These are phyloP conservation scores for Pestalotiopsis sp. DNA, from an alignment of 2,329 filamentous ascomycete species.

Conservation along the genomic window DNA sequence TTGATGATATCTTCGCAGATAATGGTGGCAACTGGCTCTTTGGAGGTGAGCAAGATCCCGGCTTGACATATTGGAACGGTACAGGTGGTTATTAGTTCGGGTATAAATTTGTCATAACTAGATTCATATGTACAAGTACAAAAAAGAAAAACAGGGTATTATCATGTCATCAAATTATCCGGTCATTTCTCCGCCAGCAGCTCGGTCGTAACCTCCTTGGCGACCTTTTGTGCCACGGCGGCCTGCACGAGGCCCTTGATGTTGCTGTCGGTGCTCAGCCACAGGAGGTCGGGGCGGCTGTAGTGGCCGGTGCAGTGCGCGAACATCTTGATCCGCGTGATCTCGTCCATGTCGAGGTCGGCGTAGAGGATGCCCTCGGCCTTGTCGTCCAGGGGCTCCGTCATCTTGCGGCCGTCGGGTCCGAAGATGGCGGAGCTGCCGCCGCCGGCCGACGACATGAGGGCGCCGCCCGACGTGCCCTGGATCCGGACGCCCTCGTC, in stretches of 20 bases:
- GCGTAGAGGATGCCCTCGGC: conserved; percentile 46
- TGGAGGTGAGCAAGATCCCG: neutral
- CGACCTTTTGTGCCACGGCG: neutral
- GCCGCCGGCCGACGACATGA: conserved; percentile 42
- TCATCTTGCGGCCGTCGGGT: conserved; percentile 51
- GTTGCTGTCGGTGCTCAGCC: conserved; percentile 40
- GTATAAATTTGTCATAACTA: neutral
- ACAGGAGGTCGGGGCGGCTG: conserved; percentile 52
- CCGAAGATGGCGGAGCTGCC: conserved; percentile 51
- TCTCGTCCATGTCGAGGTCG: conserved; percentile 46
- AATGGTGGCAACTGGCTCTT: neutral
- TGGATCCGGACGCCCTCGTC: conserved; percentile 45
- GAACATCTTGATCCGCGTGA: conserved; percentile 43
- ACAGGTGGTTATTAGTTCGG: neutral
- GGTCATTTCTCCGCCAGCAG: neutral
- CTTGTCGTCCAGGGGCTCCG: conserved; percentile 35
- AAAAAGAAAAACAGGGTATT: neutral
- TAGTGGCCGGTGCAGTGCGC: conserved; percentile 53
- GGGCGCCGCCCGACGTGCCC: conserved; percentile 39
- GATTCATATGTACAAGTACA: neutral
- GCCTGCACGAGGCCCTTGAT: conserved; percentile 21
- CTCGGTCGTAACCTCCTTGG: neutral
- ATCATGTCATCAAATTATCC: neutral
- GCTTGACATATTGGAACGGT: neutral
- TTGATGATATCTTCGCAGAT: neutral